Evolutionary conservation across 2,329 filamentous ascomycete genomes (phyloP), one percentile per base, ranked within the genome.

Genomic region (Colletotrichum graminicola): DNA sequence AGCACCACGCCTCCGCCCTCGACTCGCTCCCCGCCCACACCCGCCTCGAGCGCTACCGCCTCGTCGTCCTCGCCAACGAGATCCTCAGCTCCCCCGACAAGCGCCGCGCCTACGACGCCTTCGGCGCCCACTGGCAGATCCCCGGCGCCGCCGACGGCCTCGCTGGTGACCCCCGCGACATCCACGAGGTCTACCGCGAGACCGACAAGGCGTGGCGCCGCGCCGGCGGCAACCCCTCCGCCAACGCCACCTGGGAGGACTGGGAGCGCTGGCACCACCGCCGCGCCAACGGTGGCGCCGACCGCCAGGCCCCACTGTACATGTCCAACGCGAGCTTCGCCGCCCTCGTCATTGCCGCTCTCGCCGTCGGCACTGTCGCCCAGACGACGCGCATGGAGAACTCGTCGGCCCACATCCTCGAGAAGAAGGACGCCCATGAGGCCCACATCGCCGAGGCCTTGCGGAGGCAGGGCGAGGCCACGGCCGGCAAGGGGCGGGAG

Each of bases 181-280:
- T 83, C 74, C 79, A 82, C 47, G 78, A 78, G n/a, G 55, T 71
- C 3, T 79, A 79, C 64, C 82, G 85, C 49, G 74, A 79, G 3
- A 79, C 81, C 21, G 84, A 89, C 73, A 80, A 78, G 32, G 77
- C 80, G 5, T 91, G 88, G 88, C 84, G 87, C 45, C 76, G 82
- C 18, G 78, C 79, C 43, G 83, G 84, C 0, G 84, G 84, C 32
- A 87, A 81, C 66, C 80, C 88, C 16, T 86, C 86, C 62, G 82
- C 83, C 75, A 98, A 98, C 79, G 96, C 94, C 0, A 98, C 96
- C 0, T 99, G 96, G 96, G 96, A 99, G 79, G 96, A 99, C 80
- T 98, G 95, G 95, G 94, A 97, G 83, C 87, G 87, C 55, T 97
- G 92, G 91, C 88, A 93, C 76, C 85, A 89, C 43, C 80, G 85